phyloP scores from a whole-genome alignment of 1,284 basidiomycete genomes.

The Microbotryomycetes sp. region DNA sequence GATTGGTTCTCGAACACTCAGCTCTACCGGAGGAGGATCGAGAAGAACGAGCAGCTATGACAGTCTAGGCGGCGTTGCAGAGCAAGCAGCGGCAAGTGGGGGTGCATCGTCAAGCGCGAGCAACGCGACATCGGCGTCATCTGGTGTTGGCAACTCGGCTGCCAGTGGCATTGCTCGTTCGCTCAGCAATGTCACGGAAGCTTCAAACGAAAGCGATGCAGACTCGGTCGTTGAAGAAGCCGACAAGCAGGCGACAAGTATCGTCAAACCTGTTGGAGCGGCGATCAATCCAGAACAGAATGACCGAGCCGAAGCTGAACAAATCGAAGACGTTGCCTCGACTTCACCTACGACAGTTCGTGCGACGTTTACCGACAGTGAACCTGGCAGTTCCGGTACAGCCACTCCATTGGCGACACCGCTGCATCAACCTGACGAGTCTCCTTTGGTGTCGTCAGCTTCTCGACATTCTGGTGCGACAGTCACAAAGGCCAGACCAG shows the following conservation, averaged over 20 bases:
- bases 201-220: constrained; percentile 13
- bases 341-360: background rate
- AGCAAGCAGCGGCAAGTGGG: background rate
- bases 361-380: background rate
- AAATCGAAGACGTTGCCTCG: background rate
- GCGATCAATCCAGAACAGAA: background rate
- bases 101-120: background rate
- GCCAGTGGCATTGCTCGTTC: background rate
- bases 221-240: constrained; percentile 1
- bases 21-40: background rate
- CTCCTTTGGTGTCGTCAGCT: background rate
- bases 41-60: background rate
- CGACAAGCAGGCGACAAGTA: constrained; percentile 3
- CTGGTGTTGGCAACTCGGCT: background rate
- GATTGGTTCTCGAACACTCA: background rate
- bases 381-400: background rate
- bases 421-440: background rate
- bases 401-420: background rate
- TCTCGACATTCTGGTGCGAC: no score
- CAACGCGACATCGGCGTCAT: background rate
- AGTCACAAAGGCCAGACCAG: background rate
- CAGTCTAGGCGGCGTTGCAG: background rate
- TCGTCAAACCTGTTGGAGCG: background rate
- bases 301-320: background rate
- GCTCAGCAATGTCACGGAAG: constrained; percentile 4